These are phyloP conservation scores for Carex myosuroides DNA, from an alignment of 176 grass and related monocot genomes.

Conservation along the genomic window DNA sequence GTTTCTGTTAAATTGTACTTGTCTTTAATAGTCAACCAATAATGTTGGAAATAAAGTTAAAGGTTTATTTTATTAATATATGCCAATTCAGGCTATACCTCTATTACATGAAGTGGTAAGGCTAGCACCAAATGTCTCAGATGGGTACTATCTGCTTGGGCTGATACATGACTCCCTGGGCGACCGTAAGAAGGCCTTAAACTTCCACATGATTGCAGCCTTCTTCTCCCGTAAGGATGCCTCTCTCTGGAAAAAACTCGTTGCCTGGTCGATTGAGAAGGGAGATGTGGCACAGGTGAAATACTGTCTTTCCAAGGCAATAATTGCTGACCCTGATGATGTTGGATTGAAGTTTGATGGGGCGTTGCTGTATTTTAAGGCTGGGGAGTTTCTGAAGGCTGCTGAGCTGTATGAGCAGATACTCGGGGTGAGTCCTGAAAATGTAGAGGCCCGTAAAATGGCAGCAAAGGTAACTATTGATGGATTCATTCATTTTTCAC, in stretches of 20 bases:
- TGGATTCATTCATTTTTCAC: neutral
- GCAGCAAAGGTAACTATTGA: conserved; percentile 50
- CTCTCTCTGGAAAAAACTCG: conserved; percentile 75
- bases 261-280: conserved; percentile 60
- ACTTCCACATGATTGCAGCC: conserved; percentile 81
- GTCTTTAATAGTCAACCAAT: neutral
- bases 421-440: conserved; percentile 34
- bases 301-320: conserved; percentile 70
- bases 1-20: neutral
- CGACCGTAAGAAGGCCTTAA: conserved; percentile 62
- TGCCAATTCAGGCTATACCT: conserved; percentile 48
- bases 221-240: conserved; percentile 75
- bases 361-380: conserved; percentile 47
- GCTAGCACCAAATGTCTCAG: conserved; percentile 67
- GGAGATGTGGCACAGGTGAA: conserved; percentile 55
- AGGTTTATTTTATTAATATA: neutral
- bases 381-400: conserved; percentile 61
- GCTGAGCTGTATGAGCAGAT: conserved; percentile 88
- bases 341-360: conserved; percentile 61
- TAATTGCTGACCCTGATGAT: conserved; percentile 85
- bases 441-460: conserved; percentile 41
- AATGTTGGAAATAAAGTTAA: neutral
- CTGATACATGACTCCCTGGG: conserved; percentile 60
- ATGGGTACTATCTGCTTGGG: conserved; percentile 81
- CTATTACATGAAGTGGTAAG: conserved; percentile 71